Evolutionary conservation across 2,329 filamentous ascomycete species (phyloP), one percentile per base, ranked within the genome.

Genomic region (Cladosporium sp.): DNA sequence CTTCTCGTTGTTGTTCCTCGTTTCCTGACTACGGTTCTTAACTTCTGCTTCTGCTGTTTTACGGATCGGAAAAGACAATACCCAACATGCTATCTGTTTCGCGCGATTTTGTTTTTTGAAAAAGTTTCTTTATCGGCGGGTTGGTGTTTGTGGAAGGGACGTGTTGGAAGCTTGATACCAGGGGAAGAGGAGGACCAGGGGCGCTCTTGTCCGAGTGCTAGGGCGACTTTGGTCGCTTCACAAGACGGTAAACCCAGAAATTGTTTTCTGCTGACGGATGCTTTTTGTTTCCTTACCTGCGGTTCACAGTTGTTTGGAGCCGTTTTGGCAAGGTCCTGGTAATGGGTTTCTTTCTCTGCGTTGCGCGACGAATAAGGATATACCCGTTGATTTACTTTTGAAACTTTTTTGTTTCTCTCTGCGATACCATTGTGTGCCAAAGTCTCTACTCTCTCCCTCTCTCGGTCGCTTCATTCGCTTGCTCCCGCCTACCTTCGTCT

Each of bases 361-460:
- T 36, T 55, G 38, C 51, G 51, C 38, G 39, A 52, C 55, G 59
- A 56, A 62, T 55, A 55, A 57, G 39, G 47, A 58, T 59, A 59
- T 58, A 54, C 55, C 40, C 54, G 54, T 59, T 56, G 49, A 47
- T 34, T 56, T 45, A 40, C 38, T 52, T 50, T 55, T 49, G 30
- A 34, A 34, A 34, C 5, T 8, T 34, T 34, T 34, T 34, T 34
- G 30, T 34, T 49, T 30, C 55, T 37, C 34, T 51, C 47, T 56
- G 49, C 49, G 45, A 38, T 37, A 36, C 20, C 25, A 38, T 51
- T 17, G 55, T 59, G 45, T 50, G 28, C 47, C 25, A 17, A 15
- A 6, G 5, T 36, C 17, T 36, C 22, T 14, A 7, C 43, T 28
- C 12, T 14, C 30, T 40, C 38, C 17, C 38, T 6, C 38, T 40